Conservation (phyloP, 2,329 filamentous ascomycete species). For the Hymenoscyphus albidus region DNA sequence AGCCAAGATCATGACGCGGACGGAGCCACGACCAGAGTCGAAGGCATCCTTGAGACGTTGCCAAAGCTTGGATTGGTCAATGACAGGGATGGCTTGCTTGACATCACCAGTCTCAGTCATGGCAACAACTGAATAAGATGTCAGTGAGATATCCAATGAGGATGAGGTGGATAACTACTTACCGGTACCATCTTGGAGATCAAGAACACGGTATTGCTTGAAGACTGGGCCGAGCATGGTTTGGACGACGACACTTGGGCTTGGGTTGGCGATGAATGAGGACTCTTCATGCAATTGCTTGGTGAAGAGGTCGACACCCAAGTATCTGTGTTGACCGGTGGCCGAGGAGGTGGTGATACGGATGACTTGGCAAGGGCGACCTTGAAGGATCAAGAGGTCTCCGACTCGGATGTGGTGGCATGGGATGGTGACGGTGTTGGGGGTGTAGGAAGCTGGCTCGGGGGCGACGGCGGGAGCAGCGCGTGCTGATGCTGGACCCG, state of each 20-base stretch:
- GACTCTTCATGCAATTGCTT: conserved; percentile 99
- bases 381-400: conserved; percentile 98
- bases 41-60: conserved; percentile 77
- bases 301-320: conserved; percentile 99
- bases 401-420: conserved; percentile 99
- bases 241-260: conserved; percentile 94
- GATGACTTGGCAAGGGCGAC: conserved; percentile 99
- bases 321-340: conserved; percentile 99
- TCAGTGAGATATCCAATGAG: neutral
- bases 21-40: conserved; percentile 85
- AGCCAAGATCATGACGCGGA: conserved; percentile 93
- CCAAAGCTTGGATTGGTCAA: conserved; percentile 92
- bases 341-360: conserved; percentile 97
- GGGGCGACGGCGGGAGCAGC: conserved; percentile 14
- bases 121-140: conserved; percentile 61
- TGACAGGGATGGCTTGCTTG: conserved; percentile 90
- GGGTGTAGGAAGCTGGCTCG: conserved; percentile 33
- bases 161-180: conserved; percentile 30
- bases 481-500: conserved; percentile 18
- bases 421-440: conserved; percentile 94
- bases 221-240: conserved; percentile 99
- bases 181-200: conserved; percentile 79
- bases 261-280: conserved; percentile 94
- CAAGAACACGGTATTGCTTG: conserved; percentile 99
- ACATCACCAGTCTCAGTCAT: conserved; percentile 98